Conservation (phyloP, 1,284 basidiomycete genomes). For the Pseudozyma flocculosa region DNA sequence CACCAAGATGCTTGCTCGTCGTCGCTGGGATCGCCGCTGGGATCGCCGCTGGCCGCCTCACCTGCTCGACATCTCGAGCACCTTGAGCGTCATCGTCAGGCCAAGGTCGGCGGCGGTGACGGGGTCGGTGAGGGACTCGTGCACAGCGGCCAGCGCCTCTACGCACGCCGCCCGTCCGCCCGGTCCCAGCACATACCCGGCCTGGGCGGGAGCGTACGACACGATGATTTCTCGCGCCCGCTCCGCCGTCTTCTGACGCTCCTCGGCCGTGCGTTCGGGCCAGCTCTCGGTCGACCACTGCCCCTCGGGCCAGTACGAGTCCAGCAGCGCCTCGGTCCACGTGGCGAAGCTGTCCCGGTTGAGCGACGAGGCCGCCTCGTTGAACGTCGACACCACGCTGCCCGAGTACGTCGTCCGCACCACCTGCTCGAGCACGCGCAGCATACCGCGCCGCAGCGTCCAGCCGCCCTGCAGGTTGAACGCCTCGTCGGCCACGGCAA, state of each 20-base stretch:
- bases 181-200: slow-evolving; percentile 51
- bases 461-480: slow-evolving; percentile 56
- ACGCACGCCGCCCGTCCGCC: slow-evolving; percentile 49
- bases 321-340: slow-evolving; percentile 41
- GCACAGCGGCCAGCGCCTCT: slow-evolving; percentile 46
- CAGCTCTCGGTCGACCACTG: slow-evolving; percentile 7
- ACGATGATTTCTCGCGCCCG: slow-evolving; percentile 48
- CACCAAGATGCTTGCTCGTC: too few species aligned
- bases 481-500: slow-evolving; percentile 57
- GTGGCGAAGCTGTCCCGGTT: slow-evolving; percentile 38
- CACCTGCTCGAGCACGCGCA: slow-evolving; percentile 56
- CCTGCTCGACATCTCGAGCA: slow-evolving; percentile 41
- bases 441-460: slow-evolving; percentile 56
- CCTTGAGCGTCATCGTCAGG: slow-evolving; percentile 38
- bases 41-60: too few species aligned
- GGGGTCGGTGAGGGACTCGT: slow-evolving; percentile 43
- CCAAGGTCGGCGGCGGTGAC: slow-evolving; percentile 39
- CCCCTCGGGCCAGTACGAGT: slow-evolving; percentile 52
- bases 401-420: slow-evolving; percentile 53
- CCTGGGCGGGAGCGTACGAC: slow-evolving; percentile 52
- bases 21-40: too few species aligned
- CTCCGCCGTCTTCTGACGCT: slow-evolving; percentile 33
- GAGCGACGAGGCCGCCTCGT: slow-evolving; percentile 43
- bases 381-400: slow-evolving; percentile 47
- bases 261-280: slow-evolving; percentile 20